Base-by-base conservation (phyloP, 2,329 filamentous ascomycete genomes). In the Ophiostoma ips region DNA sequence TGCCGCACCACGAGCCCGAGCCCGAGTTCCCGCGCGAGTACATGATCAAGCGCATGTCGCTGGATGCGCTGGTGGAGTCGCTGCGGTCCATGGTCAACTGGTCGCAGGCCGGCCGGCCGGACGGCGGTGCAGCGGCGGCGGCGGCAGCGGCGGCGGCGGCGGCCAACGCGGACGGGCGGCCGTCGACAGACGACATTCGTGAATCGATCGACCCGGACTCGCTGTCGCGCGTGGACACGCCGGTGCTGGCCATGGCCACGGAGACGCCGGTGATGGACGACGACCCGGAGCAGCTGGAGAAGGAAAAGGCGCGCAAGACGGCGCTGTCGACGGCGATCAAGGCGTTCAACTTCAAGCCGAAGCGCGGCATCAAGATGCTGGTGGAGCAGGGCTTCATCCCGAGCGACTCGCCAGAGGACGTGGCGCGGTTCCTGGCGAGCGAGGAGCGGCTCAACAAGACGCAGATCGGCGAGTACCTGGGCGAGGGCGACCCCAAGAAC, bases 261-360 rank as follows among this genome's bases (percentile, higher is more conserved):
- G 24, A 28, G 24, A 88, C 85, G 0, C 84, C 80, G 18, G 48
- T 52, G 13, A 48, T 55, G 3, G 88, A 95, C 51, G 94, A 98
- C 61, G 92, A 98, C 60, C 90, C 90, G 0, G 87, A 81, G 55
- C 84, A 95, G 59, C 71, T 98, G n/a, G 92, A 96, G 61, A 94
- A 84, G 64, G 87, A 89, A 50, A 96, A 96, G 67, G 86, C 89
- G 53, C 78, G 84, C 55, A 98, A 98, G 68, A 96, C 87, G 7
- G 92, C 92, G 0, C 69, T 96, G 53, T 85, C 82, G 48, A 92
- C 94, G 58, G 90, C 85, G 2, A 84, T 95, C 50, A 80, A 83
- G 46, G 84, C 87, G 55, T 98, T 98, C 73, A 98, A 98, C 64
- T 95, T 90, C 71, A 98, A 98, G 64, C 88, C 94, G 0, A 98